Conservation (phyloP, 2,329 filamentous ascomycete species). For the Didymella pinodella region DNA sequence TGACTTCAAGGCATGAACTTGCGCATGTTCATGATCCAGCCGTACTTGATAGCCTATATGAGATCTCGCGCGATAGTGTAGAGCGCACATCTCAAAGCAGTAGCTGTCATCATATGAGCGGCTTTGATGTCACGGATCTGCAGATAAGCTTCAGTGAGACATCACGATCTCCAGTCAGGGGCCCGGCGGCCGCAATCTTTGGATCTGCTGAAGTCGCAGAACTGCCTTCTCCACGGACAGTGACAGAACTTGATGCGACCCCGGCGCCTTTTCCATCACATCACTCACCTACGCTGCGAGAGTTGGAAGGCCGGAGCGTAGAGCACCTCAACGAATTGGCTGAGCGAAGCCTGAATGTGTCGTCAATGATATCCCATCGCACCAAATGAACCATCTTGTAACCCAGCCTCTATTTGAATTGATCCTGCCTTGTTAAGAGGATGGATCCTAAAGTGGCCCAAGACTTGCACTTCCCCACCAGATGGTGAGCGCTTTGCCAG, state of each 20-base stretch:
- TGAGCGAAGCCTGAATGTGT: not conserved
- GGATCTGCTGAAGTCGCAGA: not conserved
- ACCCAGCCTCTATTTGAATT: not conserved
- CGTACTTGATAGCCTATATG: not conserved
- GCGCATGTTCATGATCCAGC: not conserved
- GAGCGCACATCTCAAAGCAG: not conserved
- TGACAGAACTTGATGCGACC: not conserved
- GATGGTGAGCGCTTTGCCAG: constrained; percentile 9
- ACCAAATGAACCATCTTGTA: not conserved
- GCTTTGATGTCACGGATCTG: not conserved
- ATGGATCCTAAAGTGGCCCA: not conserved
- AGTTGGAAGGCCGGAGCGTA: not conserved
- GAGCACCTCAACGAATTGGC: not conserved
- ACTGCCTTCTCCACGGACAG: not conserved
- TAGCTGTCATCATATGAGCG: not conserved
- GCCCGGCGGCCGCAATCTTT: not conserved
- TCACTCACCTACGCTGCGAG: not conserved
- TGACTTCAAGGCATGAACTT: not conserved
- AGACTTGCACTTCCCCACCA: constrained; percentile 2
- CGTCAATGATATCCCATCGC: not conserved
- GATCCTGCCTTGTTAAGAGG: not conserved
- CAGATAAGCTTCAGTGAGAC: not conserved
- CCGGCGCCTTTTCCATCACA: not conserved
- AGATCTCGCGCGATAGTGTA: not conserved
- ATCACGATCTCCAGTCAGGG: not conserved